Evolutionary conservation across 108 stramenopile genomes (phyloP).

Genomic region (Parmales sp.): DNA sequence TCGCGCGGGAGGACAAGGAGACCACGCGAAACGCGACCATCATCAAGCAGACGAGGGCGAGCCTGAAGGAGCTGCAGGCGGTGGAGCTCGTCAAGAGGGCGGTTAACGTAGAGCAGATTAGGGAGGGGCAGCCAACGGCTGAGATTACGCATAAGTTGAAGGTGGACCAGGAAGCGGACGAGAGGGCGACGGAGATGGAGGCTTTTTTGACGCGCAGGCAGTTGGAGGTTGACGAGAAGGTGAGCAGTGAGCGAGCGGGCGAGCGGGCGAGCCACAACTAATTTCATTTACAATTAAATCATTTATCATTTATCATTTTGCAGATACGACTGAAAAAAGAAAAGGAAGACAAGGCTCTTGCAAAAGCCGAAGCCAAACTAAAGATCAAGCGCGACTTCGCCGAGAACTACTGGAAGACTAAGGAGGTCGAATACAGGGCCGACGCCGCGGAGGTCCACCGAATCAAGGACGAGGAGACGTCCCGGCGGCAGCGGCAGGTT

Average conservation of each 20-base stretch:
- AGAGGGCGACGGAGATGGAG: conserved; percentile 3
- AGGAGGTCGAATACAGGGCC: not conserved
- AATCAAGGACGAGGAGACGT: not conserved
- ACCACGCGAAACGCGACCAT: too few species aligned
- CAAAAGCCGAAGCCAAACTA: not conserved
- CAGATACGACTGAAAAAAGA: not conserved
- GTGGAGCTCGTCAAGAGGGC: too few species aligned
- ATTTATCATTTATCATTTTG: too few species aligned
- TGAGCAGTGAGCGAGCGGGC: too few species aligned
- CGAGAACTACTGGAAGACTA: not conserved
- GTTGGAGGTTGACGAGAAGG: not conserved
- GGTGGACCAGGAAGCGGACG: not conserved
- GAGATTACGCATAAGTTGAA: not conserved
- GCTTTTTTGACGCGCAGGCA: not conserved
- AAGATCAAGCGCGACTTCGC: not conserved
- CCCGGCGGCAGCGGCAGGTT: not conserved
- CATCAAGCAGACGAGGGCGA: too few species aligned
- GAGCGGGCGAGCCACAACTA: too few species aligned
- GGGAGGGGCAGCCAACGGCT: not conserved
- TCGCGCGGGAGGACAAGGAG: too few species aligned
- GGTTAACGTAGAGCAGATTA: too few species aligned
- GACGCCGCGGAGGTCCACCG: not conserved
- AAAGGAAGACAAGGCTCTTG: not conserved
- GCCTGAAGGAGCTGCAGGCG: too few species aligned
- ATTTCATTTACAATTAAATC: too few species aligned